Base-by-base conservation (phyloP, 2,329 filamentous ascomycete species). In the Huntiella omanensis region DNA sequence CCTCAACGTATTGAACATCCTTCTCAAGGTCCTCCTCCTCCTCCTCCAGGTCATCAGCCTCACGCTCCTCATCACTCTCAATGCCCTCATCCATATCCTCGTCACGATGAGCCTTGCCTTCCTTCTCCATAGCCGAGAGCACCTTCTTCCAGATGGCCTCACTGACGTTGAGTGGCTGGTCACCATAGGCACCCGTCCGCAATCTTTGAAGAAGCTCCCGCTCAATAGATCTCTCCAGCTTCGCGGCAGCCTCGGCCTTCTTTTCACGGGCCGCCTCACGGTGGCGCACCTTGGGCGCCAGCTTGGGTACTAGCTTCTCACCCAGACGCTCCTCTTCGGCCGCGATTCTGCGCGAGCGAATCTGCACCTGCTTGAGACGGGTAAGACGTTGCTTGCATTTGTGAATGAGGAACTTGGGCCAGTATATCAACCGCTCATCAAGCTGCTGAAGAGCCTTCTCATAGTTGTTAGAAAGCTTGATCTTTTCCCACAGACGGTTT, bases 61-160 rank as follows among this genome's bases (percentile, higher is more conserved):
- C 71, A 44, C 75, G 74, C 51, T 74, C 69, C 51, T 77, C 72
- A 55, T 83, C 77, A 37, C 76, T 69, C 47, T 81, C 77, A 52
- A 92, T 77, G 7, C 87, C 88, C 54, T 87, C 78, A 59, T 95
- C 88, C 60, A 91, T 62, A 60, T 96, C 88, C 64, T 86, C 76
- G 60, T 95, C 88, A 46, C 84, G 70, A 52, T 75, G 69, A 39
- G 81, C 88, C 56, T 92, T 78, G 49, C 88, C 87, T 55, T 81
- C 80, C 54, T 82, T 74, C 71, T 98, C 91, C 62, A 98, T 70
- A 3, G 85, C 85, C 51, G 79, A 77, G 55, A 98, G 75, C 5
- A 98, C 91, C 72, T 87, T 93, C 73, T 92, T 92, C 91, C 91
- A 98, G 51, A 98, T 85, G 11, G 75, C 72, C 61, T 95, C 86